phyloP scores from a whole-genome alignment of 441 rosid genomes.

The Mallotus japonicus region DNA sequence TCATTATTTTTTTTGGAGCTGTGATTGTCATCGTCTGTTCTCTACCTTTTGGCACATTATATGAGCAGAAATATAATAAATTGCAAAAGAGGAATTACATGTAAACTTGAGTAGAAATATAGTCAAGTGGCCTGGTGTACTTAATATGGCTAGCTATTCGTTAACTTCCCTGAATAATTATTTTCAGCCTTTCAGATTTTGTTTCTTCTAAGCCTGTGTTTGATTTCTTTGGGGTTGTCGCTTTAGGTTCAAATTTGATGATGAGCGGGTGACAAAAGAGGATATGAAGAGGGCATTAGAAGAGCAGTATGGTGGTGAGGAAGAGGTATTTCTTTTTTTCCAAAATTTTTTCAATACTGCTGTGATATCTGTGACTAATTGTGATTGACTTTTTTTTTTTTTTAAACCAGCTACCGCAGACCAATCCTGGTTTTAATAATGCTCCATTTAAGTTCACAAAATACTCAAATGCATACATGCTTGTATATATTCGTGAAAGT shows the following conservation, averaged over 20 bases:
- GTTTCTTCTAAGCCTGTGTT: not conserved
- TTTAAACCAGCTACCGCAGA: conserved; percentile 69
- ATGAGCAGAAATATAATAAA: not conserved
- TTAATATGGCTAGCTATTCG: too few species aligned
- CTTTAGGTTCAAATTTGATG: conserved; percentile 89
- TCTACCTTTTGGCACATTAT: not conserved
- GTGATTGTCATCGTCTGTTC: not conserved
- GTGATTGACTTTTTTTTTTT: conserved; percentile 24
- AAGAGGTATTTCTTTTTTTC: conserved; percentile 58
- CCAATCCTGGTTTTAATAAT: conserved; percentile 89
- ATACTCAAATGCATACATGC: conserved; percentile 96
- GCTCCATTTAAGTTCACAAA: conserved; percentile 90
- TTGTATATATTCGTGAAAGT: conserved; percentile 93
- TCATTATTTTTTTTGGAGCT: not conserved
- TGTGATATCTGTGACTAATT: conserved; percentile 7
- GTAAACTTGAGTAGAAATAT: not conserved
- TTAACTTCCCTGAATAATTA: not conserved
- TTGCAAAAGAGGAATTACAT: conserved; percentile 2
- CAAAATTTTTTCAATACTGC: conserved; percentile 9
- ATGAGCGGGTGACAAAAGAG: conserved; percentile 97
- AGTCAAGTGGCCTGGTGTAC: not conserved
- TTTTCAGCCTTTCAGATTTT: not conserved
- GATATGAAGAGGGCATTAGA: conserved; percentile 87
- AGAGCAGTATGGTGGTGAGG: conserved; percentile 99
- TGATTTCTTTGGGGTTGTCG: not conserved